Base-by-base conservation (phyloP, 1,284 basidiomycete species). In the Microbotryomycetes sp. region DNA sequence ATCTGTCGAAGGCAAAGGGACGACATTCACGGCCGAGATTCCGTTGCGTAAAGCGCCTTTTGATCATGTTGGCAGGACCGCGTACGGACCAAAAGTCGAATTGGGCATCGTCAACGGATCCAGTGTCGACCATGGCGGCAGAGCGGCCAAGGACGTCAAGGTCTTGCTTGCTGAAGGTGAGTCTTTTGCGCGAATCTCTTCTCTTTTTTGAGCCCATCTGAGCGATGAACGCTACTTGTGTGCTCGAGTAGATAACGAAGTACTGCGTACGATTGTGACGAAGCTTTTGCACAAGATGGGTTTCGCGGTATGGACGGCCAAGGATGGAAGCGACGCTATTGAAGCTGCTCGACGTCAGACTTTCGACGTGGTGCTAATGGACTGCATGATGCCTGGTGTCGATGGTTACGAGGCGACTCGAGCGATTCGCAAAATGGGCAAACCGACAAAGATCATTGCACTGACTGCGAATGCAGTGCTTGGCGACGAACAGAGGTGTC, bases 341-440 rank as follows among this genome's bases (percentile, higher is more conserved):
- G 11, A 41, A 41, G 35, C 35, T 9, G 35, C 18, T 18, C 9
- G 35, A 18, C 18, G 11, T 18, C 35, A 18, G 9, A 9, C 35
- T 41, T 41, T 11, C 18, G 35, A 41, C 18, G 35, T 41, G 11
- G 18, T 41, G 35, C 18, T 18, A 41, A 18, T 41, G 18, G 11
- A 41, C 11, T 41, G 35, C 35, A 41, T 41, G 35, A 70, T 70
- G 69, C 65, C 56, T 11, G 23, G 31, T 9, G 54, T 65, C 9
- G 68, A 70, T 47, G 70, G 70, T 16, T 63, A 66, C 52, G 60
- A 67, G 26, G 68, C 70, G 16, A 66, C 67, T 15, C 35, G 62
- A 5, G 53, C 52, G 41, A 69, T 71, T 21, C 65, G 68, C 5
- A 23, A 45, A 7, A 49, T 45, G 4, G 13, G 31, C 23, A 47